phyloP scores from a whole-genome alignment of 2,329 filamentous ascomycete genomes.

The Trichophyton rubrum region DNA sequence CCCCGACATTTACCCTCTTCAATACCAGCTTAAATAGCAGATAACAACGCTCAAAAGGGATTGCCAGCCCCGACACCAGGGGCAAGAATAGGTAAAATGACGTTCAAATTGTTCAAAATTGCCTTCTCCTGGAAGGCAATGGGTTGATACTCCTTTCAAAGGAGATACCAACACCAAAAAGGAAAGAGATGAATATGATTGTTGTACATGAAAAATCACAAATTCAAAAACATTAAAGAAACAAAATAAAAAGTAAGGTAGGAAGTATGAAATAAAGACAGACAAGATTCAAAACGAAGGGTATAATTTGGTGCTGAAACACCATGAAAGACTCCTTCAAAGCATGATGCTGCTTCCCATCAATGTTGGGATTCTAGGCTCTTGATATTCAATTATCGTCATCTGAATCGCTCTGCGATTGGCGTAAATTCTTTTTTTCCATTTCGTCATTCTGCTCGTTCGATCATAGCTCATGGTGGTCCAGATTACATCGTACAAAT shows the following conservation, averaged over 20 bases:
- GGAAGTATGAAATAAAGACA: too few species aligned
- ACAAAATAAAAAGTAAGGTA: not conserved
- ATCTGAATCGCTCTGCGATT: constrained; percentile 1
- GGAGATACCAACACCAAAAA: not conserved
- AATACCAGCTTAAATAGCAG: too few species aligned
- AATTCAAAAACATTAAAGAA: not conserved
- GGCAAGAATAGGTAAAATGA: not conserved
- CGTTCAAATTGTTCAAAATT: not conserved
- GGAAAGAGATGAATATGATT: not conserved
- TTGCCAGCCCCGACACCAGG: too few species aligned
- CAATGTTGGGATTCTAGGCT: not conserved
- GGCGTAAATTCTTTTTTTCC: not conserved
- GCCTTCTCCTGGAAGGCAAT: not conserved
- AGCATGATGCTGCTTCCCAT: not conserved
- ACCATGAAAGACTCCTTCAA: not conserved
- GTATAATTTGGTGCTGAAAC: not conserved
- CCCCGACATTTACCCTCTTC: too few species aligned
- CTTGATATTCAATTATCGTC: not conserved
- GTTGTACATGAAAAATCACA: not conserved
- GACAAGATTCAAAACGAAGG: not conserved
- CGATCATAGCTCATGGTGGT: not conserved
- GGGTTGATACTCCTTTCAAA: not conserved
- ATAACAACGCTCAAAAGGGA: too few species aligned
- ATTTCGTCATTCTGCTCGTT: not conserved
- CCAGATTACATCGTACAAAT: not conserved